Conservation (phyloP, 257 asterid species). For the Nicotiana noctiflora region DNA sequence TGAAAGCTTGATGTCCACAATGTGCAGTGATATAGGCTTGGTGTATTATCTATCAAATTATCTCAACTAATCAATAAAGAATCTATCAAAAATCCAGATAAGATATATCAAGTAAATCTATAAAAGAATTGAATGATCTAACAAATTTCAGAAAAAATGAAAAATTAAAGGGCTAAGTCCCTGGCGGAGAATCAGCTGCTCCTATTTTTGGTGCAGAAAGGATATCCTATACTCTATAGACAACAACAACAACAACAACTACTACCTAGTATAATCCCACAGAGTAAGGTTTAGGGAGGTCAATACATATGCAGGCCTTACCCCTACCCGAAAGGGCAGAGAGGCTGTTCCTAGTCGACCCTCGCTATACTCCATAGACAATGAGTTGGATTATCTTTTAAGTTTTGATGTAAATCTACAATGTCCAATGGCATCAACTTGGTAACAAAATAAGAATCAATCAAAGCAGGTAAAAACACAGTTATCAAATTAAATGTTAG, state of each 20-base stretch:
- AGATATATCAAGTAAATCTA: neutral
- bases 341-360: no score
- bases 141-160: neutral
- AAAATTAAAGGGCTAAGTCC: no score
- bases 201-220: no score
- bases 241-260: no score
- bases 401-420: neutral
- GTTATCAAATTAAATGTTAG: neutral
- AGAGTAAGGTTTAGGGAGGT: no score
- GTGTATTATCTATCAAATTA: neutral
- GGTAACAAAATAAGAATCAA: neutral
- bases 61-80: neutral
- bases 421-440: neutral
- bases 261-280: no score
- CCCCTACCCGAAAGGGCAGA: no score
- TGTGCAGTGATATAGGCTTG: neutral
- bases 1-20: neutral
- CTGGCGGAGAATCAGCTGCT: no score
- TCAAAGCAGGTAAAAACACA: neutral
- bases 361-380: neutral
- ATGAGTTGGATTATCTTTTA: neutral
- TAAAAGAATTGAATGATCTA: neutral
- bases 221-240: no score
- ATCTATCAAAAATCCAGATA: neutral
- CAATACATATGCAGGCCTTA: no score